Evolutionary conservation across 2,329 filamentous ascomycete species (phyloP).

Genomic region (Botryotinia convoluta): DNA sequence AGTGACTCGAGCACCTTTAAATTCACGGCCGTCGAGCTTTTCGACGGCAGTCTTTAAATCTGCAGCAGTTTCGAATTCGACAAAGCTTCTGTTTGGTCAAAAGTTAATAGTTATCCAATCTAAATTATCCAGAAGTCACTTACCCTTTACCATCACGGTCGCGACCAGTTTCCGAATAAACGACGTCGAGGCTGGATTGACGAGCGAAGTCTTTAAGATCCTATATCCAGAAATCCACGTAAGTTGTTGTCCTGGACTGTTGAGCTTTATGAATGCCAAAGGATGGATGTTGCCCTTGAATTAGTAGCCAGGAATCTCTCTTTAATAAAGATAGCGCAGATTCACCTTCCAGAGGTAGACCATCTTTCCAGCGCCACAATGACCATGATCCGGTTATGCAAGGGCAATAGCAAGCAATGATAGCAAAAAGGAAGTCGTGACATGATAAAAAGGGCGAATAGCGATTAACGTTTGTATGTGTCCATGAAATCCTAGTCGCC

Average conservation of each 20-base stretch:
- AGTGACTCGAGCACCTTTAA: slow-evolving; percentile 83
- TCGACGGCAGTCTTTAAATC: slow-evolving; percentile 90
- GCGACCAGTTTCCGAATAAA: slow-evolving; percentile 94
- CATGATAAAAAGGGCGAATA: slow-evolving; percentile 37
- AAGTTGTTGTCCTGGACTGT: slow-evolving; percentile 57
- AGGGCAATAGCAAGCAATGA: slow-evolving; percentile 32
- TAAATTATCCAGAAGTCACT: slow-evolving; percentile 40
- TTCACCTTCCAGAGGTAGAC: slow-evolving; percentile 35
- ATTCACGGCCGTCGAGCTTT: slow-evolving; percentile 89
- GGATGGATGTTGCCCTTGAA: slow-evolving; percentile 35
- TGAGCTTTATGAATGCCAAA: slow-evolving; percentile 34
- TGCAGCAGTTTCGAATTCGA: slow-evolving; percentile 92
- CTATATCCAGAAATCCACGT: slow-evolving; percentile 79
- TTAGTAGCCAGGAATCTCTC: slow-evolving; percentile 33
- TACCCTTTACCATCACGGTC: slow-evolving; percentile 91
- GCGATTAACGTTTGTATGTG: slow-evolving; percentile 25
- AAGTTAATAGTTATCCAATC: slow-evolving; percentile 17
- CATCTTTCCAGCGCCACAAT: slow-evolving; percentile 32
- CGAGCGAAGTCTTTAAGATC: slow-evolving; percentile 99
- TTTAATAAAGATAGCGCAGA: slow-evolving; percentile 29
- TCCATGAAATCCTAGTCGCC: slow-evolving; percentile 37
- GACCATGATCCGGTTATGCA: slow-evolving; percentile 34
- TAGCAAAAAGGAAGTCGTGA: slow-evolving; percentile 37
- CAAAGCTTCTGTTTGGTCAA: slow-evolving; percentile 62
- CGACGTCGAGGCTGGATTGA: slow-evolving; percentile 93